Conservation (phyloP, 768 basidiomycete genomes). For the Mycena rebaudengoi region DNA sequence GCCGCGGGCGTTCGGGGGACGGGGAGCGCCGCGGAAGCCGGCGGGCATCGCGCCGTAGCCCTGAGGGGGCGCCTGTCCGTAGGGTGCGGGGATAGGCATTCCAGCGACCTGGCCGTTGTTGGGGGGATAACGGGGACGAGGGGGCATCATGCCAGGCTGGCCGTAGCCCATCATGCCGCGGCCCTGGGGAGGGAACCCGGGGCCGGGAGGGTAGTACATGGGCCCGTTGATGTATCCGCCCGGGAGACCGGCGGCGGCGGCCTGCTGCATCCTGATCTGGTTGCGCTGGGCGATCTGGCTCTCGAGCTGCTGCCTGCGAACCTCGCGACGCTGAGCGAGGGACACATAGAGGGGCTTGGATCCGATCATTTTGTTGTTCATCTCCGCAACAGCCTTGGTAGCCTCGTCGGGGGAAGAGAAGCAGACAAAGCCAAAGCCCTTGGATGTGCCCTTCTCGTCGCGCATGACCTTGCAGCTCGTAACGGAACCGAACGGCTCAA, state of each 20-base stretch:
- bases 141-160: slow-evolving; percentile 87
- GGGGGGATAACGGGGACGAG: slow-evolving; percentile 85
- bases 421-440: slow-evolving; percentile 99
- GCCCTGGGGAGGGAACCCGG: slow-evolving; percentile 84
- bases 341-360: slow-evolving; percentile 98
- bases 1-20: slow-evolving; percentile 71
- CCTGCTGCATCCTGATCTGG: slow-evolving; percentile 96
- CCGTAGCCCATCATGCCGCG: slow-evolving; percentile 84
- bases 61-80: slow-evolving; percentile 78
- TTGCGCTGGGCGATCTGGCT: slow-evolving; percentile 98
- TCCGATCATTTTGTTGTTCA: slow-evolving; percentile 99
- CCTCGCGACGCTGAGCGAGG: slow-evolving; percentile 97
- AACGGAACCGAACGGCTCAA: slow-evolving; percentile 96
- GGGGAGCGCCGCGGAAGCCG: slow-evolving; percentile 64
- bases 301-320: slow-evolving; percentile 97
- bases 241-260: slow-evolving; percentile 86
- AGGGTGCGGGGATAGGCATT: slow-evolving; percentile 79
- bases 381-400: slow-evolving; percentile 98
- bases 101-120: slow-evolving; percentile 73
- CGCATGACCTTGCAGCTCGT: slow-evolving; percentile 99
- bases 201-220: slow-evolving; percentile 88
- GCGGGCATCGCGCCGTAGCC: slow-evolving; percentile 73
- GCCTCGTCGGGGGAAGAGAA: slow-evolving; percentile 99
- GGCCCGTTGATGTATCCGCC: slow-evolving; percentile 85
- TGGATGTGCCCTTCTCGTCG: slow-evolving; percentile 92